These are phyloP conservation scores for Neostapfia colusana DNA, from an alignment of 176 grass and related monocot genomes.

Conservation along the genomic window DNA sequence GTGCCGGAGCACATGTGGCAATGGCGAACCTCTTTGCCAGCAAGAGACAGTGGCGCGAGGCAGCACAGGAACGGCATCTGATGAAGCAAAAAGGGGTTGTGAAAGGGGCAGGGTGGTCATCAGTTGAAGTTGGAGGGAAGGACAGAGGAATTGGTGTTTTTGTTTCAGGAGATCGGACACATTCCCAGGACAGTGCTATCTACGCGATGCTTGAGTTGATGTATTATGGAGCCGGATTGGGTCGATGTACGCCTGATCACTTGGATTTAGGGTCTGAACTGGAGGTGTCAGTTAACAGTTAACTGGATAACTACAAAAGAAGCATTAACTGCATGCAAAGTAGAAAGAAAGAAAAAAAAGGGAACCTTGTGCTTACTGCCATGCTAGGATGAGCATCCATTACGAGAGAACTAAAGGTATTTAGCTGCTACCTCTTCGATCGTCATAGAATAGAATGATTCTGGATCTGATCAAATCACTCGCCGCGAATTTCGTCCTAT, in stretches of 20 bases:
- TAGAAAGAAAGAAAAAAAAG: not conserved
- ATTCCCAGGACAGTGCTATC: conserved; percentile 43
- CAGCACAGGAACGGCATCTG: conserved; percentile 49
- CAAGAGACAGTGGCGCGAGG: conserved; percentile 60
- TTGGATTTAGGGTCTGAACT: conserved; percentile 37
- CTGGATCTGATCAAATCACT: not conserved
- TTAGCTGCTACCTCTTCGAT: conserved; percentile 3
- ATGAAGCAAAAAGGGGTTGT: conserved; percentile 67
- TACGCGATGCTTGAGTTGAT: conserved; percentile 52
- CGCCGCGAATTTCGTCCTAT: not conserved
- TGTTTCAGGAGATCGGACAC: conserved; percentile 51
- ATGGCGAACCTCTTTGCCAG: conserved; percentile 63
- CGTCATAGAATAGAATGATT: not conserved
- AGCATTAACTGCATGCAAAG: not conserved
- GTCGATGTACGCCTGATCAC: not conserved
- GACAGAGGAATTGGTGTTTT: conserved; percentile 46
- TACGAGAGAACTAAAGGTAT: not conserved
- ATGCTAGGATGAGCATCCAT: conserved; percentile 15
- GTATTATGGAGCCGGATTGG: conserved; percentile 38
- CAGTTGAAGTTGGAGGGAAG: conserved; percentile 44
- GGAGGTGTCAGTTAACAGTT: conserved; percentile 25
- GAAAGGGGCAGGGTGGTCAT: conserved; percentile 70
- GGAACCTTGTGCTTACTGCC: not conserved
- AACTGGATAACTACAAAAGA: conserved; percentile 19
- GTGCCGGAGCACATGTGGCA: conserved; percentile 59